Percentiles rank a stretch among this genome's conserved stretches.
phyloP scores from a whole-genome alignment of 2,329 filamentous ascomycete genomes.

The Plectosphaerella plurivora region DNA sequence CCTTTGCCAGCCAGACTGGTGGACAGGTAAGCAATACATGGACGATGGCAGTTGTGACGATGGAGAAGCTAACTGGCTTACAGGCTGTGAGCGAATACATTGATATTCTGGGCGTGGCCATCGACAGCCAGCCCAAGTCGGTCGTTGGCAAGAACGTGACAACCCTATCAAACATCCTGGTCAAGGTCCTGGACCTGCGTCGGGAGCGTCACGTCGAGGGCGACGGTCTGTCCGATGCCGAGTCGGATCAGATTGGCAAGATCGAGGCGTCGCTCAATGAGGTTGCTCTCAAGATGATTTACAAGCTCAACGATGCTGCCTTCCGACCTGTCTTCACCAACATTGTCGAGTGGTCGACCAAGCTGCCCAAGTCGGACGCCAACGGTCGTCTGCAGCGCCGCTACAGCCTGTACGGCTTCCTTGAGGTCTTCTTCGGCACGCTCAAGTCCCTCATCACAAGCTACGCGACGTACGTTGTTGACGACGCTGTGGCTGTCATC shows the following conservation, averaged over 20 bases:
- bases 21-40: constrained; percentile 47
- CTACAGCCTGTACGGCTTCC: constrained; percentile 77
- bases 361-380: constrained; percentile 57
- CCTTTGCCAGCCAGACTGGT: constrained; percentile 56
- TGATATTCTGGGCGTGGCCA: constrained; percentile 62
- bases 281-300: constrained; percentile 81
- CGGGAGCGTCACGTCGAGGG: constrained; percentile 47
- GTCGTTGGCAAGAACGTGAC: constrained; percentile 71
- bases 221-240: constrained; percentile 31
- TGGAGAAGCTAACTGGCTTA: constrained; percentile 5
- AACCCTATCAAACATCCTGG: constrained; percentile 61
- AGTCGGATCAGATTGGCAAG: constrained; percentile 43
- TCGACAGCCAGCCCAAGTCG: constrained; percentile 75
- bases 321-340: constrained; percentile 89
- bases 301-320: constrained; percentile 90
- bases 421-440: constrained; percentile 73
- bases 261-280: constrained; percentile 62
- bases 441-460: constrained; percentile 92
- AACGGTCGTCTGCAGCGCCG: constrained; percentile 57
- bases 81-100: constrained; percentile 67
- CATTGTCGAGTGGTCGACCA: constrained; percentile 75
- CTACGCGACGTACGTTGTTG: constrained; percentile 82
- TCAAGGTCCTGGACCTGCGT: constrained; percentile 61
- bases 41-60: background rate
- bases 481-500: constrained; percentile 66